Percentiles rank a stretch among this genome's conserved stretches.
Conservation (phyloP, 1,284 basidiomycete species). For the Naganishia cerealis region DNA sequence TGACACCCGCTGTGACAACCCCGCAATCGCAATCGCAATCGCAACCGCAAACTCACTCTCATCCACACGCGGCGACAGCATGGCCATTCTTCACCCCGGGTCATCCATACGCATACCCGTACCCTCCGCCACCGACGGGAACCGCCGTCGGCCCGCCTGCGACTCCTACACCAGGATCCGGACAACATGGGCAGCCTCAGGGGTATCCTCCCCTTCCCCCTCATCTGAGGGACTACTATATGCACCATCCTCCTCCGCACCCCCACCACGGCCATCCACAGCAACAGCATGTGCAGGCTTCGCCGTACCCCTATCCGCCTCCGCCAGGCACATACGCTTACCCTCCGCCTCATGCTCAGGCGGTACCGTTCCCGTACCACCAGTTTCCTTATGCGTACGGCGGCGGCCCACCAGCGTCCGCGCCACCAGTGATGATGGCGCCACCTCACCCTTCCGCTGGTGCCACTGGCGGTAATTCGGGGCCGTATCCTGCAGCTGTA, state of each 20-base stretch:
- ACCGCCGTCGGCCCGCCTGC: not conserved
- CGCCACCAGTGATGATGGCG: not conserved
- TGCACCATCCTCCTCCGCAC: not conserved
- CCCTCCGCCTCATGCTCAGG: not conserved
- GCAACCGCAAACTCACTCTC: not conserved
- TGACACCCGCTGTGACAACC: not conserved
- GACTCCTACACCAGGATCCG: not conserved
- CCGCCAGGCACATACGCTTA: slow-evolving; percentile 2
- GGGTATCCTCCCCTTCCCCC: not conserved
- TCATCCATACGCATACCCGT: slow-evolving; percentile 8
- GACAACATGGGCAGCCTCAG: not conserved
- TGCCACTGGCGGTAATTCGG: not conserved
- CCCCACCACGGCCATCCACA: not conserved
- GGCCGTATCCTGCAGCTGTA: not conserved
- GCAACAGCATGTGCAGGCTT: slow-evolving; percentile 7
- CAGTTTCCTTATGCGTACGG: not conserved
- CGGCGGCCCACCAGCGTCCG: not conserved
- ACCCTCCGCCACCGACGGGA: not conserved
- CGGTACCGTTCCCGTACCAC: not conserved
- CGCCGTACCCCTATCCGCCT: not conserved
- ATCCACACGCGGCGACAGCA: slow-evolving; percentile 3
- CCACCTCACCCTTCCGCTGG: not conserved
- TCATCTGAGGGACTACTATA: not conserved
- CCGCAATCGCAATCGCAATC: not conserved
- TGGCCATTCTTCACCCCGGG: slow-evolving; percentile 22